Evolutionary conservation across 306 rosid genomes (phyloP), one percentile per base, ranked within the genome.

Genomic region (Casuarina equisetifolia): DNA sequence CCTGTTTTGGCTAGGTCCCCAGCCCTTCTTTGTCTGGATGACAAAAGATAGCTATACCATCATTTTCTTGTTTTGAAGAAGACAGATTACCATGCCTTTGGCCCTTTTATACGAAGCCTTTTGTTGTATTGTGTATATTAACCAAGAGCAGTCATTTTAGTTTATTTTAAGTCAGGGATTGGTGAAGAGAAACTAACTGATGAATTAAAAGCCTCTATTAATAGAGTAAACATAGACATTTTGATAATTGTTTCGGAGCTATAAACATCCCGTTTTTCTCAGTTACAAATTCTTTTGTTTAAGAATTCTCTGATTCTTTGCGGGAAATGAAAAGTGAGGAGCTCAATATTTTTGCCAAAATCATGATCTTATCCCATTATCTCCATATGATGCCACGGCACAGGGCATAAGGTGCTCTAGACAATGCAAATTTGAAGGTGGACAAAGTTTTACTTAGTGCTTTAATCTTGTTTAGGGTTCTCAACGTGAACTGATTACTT

Each of bases 241-340:
- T 45, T 36, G 48, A 3, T 55, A 17, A 9, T 46, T 50, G 2
- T 58, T 32, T 11, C n/a, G 4, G 8, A 40, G 15, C 17, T 35
- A 69, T 50, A 43, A 16, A 15, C 39, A 4, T 17, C 59, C 15
- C 36, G 52, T 17, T 42, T 25, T 40, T 4, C 15, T 20, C 2
- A 3, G 9, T 20, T 64, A 45, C 32, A 25, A 25, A 25, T 25
- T 25, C 32, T 25, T 25, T 25, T 25, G 32, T 25, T 25, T 25
- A 25, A 25, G 32, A 49, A 70, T 17, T 38, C 66, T 64, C 7
- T 57, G 1, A 25, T 25, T 25, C 32, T 79, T 19, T 79, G 91
- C 97, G 98, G 20, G 91, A 93, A 88, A 93, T 92, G 73, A 93
- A 91, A 83, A 93, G 88, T 72, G 98, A 97, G 73, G 97, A 93